A percentile compares a stretch with the other conserved stretches of the same genome.
These are phyloP conservation scores for Ophiocordyceps camponoti-saundersi DNA, from an alignment of 2,329 filamentous ascomycete species.

Conservation along the genomic window DNA sequence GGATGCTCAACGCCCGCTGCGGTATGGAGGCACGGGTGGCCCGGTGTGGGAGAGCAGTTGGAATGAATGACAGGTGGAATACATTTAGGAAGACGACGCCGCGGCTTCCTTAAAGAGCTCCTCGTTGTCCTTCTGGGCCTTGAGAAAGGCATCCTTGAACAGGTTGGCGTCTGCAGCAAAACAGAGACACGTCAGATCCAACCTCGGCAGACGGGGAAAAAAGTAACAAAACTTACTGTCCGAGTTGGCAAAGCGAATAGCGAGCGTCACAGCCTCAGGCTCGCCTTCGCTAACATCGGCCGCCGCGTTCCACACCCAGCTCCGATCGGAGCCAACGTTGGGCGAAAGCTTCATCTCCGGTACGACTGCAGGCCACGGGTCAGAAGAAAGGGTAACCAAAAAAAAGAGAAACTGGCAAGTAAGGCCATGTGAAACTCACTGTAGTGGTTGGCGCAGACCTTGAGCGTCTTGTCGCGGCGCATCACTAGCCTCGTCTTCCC, in stretches of 20 bases:
- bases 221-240: slow-evolving; percentile 56
- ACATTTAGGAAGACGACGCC: slow-evolving; percentile 9
- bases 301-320: slow-evolving; percentile 98
- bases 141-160: slow-evolving; percentile 96
- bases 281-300: slow-evolving; percentile 97
- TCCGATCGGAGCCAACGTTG: slow-evolving; percentile 94
- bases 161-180: slow-evolving; percentile 64
- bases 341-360: slow-evolving; percentile 98
- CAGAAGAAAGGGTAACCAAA: neutral
- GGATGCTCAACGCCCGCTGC: neutral
- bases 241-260: slow-evolving; percentile 93
- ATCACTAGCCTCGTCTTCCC: slow-evolving; percentile 95
- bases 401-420: neutral
- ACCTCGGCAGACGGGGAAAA: no score
- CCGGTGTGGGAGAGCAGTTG: neutral
- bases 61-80: neutral
- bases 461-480: slow-evolving; percentile 98
- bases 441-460: slow-evolving; percentile 99
- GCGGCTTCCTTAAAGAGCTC: slow-evolving; percentile 41
- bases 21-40: neutral
- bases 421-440: slow-evolving; percentile 40
- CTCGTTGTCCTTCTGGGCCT: slow-evolving; percentile 94
- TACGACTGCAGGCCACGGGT: slow-evolving; percentile 43
- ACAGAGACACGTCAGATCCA: slow-evolving; percentile 1
- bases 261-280: slow-evolving; percentile 86